Base-by-base conservation (phyloP, 2,329 filamentous ascomycete genomes). In the Clarireedia hainanense region DNA sequence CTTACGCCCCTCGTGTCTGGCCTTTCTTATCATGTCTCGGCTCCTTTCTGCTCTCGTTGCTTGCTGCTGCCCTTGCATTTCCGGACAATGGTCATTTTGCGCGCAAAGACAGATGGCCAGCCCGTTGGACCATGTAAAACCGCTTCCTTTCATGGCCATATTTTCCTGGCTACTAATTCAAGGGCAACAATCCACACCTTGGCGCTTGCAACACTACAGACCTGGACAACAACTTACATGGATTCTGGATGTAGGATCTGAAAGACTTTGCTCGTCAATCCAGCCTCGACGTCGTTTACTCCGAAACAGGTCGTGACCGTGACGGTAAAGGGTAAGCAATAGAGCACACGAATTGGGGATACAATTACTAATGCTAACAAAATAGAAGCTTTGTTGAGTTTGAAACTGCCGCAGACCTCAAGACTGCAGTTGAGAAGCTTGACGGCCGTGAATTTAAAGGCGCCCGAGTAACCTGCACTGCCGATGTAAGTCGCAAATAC, bases 191-290 rank as follows among this genome's bases (percentile, higher is more conserved):
- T 61, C 61, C 57, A 58, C 48, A 57, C 58, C 61, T 61, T 65
- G 63, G 65, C 64, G 58, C 62, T 64, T 64, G 57, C 56, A 57
- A 58, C 62, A 46, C 64, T 60, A 57, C 63, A 64, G 60, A 61
- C 67, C 67, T 61, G 68, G 68, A 69, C 57, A 65, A 73, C 81
- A 76, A 91, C 88, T 91, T 89, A 94, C 87, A 80, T 81, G 82
- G 81, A 82, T 75, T 80, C 80, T 84, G 80, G 80, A 77, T 85
- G 76, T 91, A 99, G 94, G 94, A 99, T 75, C 85, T 99, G 54
- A 99, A 99, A 88, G 94, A 99, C 74, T 99, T 99, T 75, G 94
- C 94, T 61, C 91, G 94, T 71, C 89, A 95, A 74, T 95, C 92
- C 73, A 91, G 91, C 74, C 83, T 96, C 73, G 94, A 97, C 72